Base-by-base conservation (phyloP, 257 asterid species). In the Schizonepeta tenuifolia region DNA sequence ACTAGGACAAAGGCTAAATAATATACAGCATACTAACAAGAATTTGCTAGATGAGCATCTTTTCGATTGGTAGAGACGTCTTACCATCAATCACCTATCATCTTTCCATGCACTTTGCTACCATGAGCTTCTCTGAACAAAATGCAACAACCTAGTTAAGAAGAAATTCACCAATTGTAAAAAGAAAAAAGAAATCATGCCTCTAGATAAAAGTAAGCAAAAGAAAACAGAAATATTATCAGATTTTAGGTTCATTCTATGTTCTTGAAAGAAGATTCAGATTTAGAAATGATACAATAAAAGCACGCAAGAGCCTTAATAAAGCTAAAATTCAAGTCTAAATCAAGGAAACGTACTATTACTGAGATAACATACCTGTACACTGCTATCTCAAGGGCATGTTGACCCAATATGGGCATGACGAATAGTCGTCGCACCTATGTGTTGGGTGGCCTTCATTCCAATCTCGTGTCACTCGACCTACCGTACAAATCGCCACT, bases 291-390 rank as follows among this genome's bases (percentile, higher is more conserved):
- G 33, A 28, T 28, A 28, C 33, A 28, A 28, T 28, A 28, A 28
- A 28, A 28, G 33, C 33, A 28, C 3, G 33, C 4, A 28, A 28
- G 33, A 28, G 33, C 33, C 33, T 28, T 28, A 28, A 2, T 24
- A 51, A 64, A 31, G 49, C 64, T 51, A 41, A 26, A 15, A 36
- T 18, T 31, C 20, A 40, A 36, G 69, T 24, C n/a, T 43, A 11
- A 22, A 60, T 9, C 26, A 65, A 56, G 20, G 38, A 40, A 24
- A n/a, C 78, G 65, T 69, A 68, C 60, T 28, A 65, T 57, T 62
- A 74, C 51, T n/a, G 65, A 65, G 63, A 62, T 72, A 50, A 31
- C 82, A 62, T 78, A 89, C 98, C 96, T 94, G 91, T 84, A 87
- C 95, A 85, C 66, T 59, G 79, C 74, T 58, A 76, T 79, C 83